Conservation (phyloP, 192 early-diverging fungal genomes). For the Coemansia sp. region DNA sequence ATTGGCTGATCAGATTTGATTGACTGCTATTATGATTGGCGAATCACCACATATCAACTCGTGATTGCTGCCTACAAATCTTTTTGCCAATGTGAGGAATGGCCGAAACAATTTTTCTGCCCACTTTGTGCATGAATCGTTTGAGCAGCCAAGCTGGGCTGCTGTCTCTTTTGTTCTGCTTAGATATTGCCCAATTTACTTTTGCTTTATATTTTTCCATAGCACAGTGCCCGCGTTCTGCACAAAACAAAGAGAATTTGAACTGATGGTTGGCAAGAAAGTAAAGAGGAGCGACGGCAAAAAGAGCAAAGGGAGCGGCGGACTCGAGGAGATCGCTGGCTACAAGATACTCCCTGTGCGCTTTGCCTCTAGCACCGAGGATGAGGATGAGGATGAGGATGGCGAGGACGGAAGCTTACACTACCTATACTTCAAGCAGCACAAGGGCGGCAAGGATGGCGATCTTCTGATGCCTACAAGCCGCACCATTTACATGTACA, state of each 20-base stretch:
- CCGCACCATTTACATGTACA: constrained; percentile 68
- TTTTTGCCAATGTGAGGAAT: too few relatives aligned
- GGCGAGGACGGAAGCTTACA: constrained; percentile 29
- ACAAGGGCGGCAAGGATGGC: constrained; percentile 44
- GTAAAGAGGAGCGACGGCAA: constrained; percentile 9
- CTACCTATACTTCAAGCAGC: constrained; percentile 61
- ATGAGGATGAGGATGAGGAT: constrained; percentile 1
- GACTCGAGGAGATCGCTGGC: constrained; percentile 55
- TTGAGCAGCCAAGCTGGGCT: too few relatives aligned
- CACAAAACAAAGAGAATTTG: not conserved
- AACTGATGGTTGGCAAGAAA: constrained; percentile 27
- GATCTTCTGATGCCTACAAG: constrained; percentile 56
- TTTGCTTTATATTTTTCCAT: constrained; percentile 1
- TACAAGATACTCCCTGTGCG: constrained; percentile 60
- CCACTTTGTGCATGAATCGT: too few relatives aligned
- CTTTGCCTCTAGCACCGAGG: constrained; percentile 18
- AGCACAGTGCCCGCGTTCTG: not conserved
- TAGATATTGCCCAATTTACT: not conserved
- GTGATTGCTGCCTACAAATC: too few relatives aligned
- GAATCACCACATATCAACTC: too few relatives aligned
- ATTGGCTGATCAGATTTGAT: too few relatives aligned
- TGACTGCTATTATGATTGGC: too few relatives aligned
- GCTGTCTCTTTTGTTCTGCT: too few relatives aligned
- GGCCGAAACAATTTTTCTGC: too few relatives aligned
- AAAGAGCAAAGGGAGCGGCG: constrained; percentile 16